phyloP scores from a whole-genome alignment of 352 stramenopile genomes.

The Pythium sp. region DNA sequence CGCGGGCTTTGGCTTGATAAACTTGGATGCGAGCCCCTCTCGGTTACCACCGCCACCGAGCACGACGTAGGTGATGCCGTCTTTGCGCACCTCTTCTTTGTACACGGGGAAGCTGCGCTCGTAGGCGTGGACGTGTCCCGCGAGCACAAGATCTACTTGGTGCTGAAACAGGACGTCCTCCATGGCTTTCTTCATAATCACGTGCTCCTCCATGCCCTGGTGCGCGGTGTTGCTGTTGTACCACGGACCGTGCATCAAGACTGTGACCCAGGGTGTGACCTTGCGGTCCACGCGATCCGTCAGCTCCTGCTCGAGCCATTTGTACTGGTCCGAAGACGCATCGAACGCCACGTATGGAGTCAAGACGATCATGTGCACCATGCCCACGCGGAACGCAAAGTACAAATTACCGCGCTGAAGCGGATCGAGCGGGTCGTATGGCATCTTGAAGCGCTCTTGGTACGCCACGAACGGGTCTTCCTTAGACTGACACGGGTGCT shows the following conservation, averaged over 20 bases:
- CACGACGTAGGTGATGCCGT: slow-evolving; percentile 90
- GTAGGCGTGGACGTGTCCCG: slow-evolving; percentile 94
- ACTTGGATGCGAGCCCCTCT: slow-evolving; percentile 83
- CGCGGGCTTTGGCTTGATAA: slow-evolving; percentile 64
- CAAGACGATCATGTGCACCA: slow-evolving; percentile 88
- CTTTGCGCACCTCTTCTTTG: slow-evolving; percentile 55
- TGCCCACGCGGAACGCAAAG: slow-evolving; percentile 87
- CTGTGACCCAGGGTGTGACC: slow-evolving; percentile 89
- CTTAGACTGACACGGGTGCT: slow-evolving; percentile 54
- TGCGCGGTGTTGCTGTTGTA: slow-evolving; percentile 94
- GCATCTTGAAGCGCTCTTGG: slow-evolving; percentile 87
- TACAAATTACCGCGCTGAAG: slow-evolving; percentile 85
- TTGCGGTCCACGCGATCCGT: slow-evolving; percentile 71
- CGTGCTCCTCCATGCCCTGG: slow-evolving; percentile 73
- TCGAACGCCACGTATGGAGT: slow-evolving; percentile 89
- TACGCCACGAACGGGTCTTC: slow-evolving; percentile 82
- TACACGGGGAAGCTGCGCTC: slow-evolving; percentile 86
- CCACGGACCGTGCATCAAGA: slow-evolving; percentile 92
- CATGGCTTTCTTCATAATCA: slow-evolving; percentile 82
- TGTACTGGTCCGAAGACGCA: slow-evolving; percentile 78
- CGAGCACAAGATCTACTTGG: slow-evolving; percentile 89
- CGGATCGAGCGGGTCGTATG: slow-evolving; percentile 46
- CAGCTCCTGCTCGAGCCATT: slow-evolving; percentile 88
- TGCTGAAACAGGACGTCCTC: slow-evolving; percentile 90
- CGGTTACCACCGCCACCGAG: slow-evolving; percentile 91